Evolutionary conservation across 2,329 filamentous ascomycete genomes (phyloP), one percentile per base, ranked within the genome.

Genomic region (Emmonsiellopsis sp.): DNA sequence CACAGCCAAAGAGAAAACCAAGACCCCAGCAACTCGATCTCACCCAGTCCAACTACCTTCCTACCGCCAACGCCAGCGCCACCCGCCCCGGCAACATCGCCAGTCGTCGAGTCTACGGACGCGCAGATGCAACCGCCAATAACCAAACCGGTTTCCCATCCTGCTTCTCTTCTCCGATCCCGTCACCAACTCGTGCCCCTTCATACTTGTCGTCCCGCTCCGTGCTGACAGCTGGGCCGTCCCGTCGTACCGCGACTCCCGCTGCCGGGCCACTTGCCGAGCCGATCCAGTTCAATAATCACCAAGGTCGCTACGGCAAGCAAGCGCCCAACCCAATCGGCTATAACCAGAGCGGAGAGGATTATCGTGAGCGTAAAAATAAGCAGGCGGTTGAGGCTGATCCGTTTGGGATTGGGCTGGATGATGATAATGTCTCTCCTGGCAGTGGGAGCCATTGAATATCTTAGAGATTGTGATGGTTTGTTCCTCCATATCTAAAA

Each of bases 391-490:
- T 6, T 5, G 45, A 54, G 32, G 42, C 13, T 16, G 52, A 54
- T 30, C 35, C 46, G 34, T 54, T 54, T 37, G 46, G 43, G 1
- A 37, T 54, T 50, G 46, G 52, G 7, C 15, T 54, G 31, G 46
- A 52, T 31, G 31, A 52, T n/a, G 50, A 52, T 31, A 20, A n/a
- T 10, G n/a, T 7, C 35, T 13, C 10, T 8, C 34, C 46, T 26
- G 8, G 15, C 11, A 38, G 11, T 40, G 20, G 15, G 10, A 16
- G 15, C 11, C n/a, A 16, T 16, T 48, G 15, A 48, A 26, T 26
- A 26, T 5, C 20, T 5, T 26, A 26, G 20, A 26, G 20, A 26
- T 26, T 26, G 20, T 26, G 20, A 5, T 26, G 20, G 20, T 26
- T 26, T 26, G 3, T 26, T 26, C n/a, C n/a, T n/a, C n/a, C n/a